Conservation (phyloP, 1,284 basidiomycete species). For the Pterulicium gracile region DNA sequence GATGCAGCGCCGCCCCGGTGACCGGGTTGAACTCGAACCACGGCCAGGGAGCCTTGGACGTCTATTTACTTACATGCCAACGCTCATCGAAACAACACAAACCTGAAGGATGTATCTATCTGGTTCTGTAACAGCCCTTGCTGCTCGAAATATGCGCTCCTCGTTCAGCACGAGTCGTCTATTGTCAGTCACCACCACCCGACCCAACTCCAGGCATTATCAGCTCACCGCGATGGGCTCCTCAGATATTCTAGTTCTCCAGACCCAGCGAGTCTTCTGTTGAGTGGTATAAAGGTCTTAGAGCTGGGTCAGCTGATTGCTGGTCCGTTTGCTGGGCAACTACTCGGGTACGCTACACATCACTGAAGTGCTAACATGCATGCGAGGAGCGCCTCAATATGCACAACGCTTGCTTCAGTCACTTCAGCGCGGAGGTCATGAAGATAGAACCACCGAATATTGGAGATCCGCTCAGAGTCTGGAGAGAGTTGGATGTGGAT, state of each 20-base stretch:
- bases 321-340: slow-evolving; percentile 60
- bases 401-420: slow-evolving; percentile 27
- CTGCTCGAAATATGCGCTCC: no score
- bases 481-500: slow-evolving; percentile 59
- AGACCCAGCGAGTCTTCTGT: no score
- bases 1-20: no score
- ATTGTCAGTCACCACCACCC: no score
- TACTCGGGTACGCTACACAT: slow-evolving; percentile 40
- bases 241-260: neutral
- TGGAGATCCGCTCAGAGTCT: slow-evolving; percentile 60
- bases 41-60: no score
- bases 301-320: slow-evolving; percentile 63
- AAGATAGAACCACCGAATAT: slow-evolving; percentile 52
- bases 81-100: no score
- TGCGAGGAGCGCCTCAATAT: neutral
- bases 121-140: no score
- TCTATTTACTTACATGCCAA: no score
- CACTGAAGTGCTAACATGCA: neutral
- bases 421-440: slow-evolving; percentile 62
- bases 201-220: neutral
- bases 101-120: no score
- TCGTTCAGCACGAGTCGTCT: no score
- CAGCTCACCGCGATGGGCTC: neutral
- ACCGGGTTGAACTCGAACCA: no score
- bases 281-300: slow-evolving; percentile 52